Conservation (phyloP, 768 basidiomycete species). For the Mycena haematopus region DNA sequence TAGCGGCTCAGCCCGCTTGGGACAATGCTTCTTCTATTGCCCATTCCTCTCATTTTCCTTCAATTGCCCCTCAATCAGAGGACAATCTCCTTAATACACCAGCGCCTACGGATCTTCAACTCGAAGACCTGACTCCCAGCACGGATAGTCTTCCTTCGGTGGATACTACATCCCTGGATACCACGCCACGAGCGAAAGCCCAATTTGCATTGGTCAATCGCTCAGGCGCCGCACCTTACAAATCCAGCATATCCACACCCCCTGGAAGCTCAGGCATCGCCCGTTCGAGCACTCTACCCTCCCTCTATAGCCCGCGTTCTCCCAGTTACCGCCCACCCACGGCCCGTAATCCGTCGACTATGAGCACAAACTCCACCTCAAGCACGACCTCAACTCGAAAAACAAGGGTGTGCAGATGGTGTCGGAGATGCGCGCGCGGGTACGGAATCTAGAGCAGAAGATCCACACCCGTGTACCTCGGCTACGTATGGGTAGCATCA, state of each 20-base stretch:
- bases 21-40: slow-evolving; percentile 42
- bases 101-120: slow-evolving; percentile 65
- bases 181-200: slow-evolving; percentile 46
- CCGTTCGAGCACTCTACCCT: slow-evolving; percentile 65
- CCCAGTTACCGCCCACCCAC: slow-evolving; percentile 46
- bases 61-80: slow-evolving; percentile 45
- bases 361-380: slow-evolving; percentile 48
- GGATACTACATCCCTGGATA: slow-evolving; percentile 40
- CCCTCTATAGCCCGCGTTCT: slow-evolving; percentile 56
- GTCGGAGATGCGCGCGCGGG: slow-evolving; percentile 87
- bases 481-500: slow-evolving; percentile 80
- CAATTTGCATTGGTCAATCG: slow-evolving; percentile 59
- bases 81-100: slow-evolving; percentile 65
- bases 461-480: slow-evolving; percentile 88
- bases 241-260: slow-evolving; percentile 52
- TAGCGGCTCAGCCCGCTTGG: slow-evolving; percentile 42
- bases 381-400: slow-evolving; percentile 66
- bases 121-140: slow-evolving; percentile 60
- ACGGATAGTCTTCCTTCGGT: slow-evolving; percentile 47
- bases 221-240: slow-evolving; percentile 54
- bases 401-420: slow-evolving; percentile 92
- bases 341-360: slow-evolving; percentile 45
- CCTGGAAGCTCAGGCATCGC: slow-evolving; percentile 50
- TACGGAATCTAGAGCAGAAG: slow-evolving; percentile 83
- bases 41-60: slow-evolving; percentile 39